Evolutionary conservation across 306 rosid genomes (phyloP).

Genomic region (Castanospermum australe): DNA sequence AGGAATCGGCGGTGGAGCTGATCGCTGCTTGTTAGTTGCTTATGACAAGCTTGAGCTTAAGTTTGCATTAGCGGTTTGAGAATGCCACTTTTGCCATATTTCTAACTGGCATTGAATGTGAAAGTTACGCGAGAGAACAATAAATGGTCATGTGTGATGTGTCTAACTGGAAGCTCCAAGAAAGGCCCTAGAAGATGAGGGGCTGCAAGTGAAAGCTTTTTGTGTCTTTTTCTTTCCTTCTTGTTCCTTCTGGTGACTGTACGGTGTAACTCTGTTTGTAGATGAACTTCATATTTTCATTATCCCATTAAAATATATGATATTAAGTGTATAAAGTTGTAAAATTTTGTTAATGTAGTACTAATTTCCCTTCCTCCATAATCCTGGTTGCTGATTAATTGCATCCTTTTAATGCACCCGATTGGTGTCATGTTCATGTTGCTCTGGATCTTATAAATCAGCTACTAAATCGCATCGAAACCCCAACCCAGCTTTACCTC

Average conservation of each 20-base stretch:
- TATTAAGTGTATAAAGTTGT: background rate
- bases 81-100: conserved; percentile 1
- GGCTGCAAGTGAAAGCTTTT: background rate
- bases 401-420: background rate
- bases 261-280: background rate
- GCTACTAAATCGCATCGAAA: background rate
- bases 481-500: background rate
- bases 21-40: conserved; percentile 44
- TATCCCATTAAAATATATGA: no score
- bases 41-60: no score
- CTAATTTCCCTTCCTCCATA: background rate
- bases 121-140: background rate
- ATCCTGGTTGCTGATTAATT: background rate
- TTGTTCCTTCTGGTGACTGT: background rate
- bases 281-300: background rate
- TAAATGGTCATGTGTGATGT: conserved; percentile 14
- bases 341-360: background rate
- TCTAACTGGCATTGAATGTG: conserved; percentile 24
- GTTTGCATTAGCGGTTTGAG: background rate
- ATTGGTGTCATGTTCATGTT: background rate
- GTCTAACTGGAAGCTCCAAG: conserved; percentile 22
- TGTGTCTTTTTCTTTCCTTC: conserved; percentile 5
- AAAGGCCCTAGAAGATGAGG: conserved; percentile 14
- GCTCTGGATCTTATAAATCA: background rate
- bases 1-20: conserved; percentile 19